Percentiles rank a stretch among this genome's conserved stretches.
Conservation (phyloP, 495 filamentous ascomycete species). For the Neurospora sp. region DNA sequence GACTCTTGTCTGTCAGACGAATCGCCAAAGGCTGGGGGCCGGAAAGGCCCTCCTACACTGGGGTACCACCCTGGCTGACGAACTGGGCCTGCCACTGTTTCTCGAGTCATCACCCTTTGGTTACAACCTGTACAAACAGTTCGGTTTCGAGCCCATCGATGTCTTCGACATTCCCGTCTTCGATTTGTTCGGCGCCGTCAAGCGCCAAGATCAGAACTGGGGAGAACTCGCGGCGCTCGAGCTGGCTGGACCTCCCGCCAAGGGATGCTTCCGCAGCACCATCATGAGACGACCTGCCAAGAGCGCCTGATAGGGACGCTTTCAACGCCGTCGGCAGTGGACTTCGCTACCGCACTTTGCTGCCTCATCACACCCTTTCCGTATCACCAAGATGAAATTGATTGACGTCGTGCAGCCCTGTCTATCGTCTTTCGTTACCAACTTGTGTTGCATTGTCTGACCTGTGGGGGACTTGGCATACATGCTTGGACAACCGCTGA, state of each 20-base stretch:
- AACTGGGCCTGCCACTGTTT: conserved; percentile 11
- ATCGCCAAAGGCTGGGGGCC: conserved; percentile 16
- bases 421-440: not conserved
- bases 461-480: not conserved
- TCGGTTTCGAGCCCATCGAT: conserved; percentile 16
- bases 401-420: not conserved
- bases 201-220: conserved; percentile 13
- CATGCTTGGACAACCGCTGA: not conserved
- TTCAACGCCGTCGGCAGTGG: not conserved
- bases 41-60: conserved; percentile 17
- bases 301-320: not conserved
- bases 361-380: not conserved
- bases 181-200: conserved; percentile 11
- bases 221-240: conserved; percentile 14
- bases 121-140: conserved; percentile 17
- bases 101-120: conserved; percentile 19
- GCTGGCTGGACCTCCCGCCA: conserved; percentile 8
- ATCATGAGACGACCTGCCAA: conserved; percentile 19
- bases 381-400: not conserved
- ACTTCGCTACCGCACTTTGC: not conserved
- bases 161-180: conserved; percentile 15
- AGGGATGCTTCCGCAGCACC: conserved; percentile 13
- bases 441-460: not conserved
- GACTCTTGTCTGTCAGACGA: conserved; percentile 12
- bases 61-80: conserved; percentile 18